Evolutionary conservation across 768 basidiomycete species (phyloP), one percentile per base, ranked within the genome.

Genomic region (Calvatia gigantea): DNA sequence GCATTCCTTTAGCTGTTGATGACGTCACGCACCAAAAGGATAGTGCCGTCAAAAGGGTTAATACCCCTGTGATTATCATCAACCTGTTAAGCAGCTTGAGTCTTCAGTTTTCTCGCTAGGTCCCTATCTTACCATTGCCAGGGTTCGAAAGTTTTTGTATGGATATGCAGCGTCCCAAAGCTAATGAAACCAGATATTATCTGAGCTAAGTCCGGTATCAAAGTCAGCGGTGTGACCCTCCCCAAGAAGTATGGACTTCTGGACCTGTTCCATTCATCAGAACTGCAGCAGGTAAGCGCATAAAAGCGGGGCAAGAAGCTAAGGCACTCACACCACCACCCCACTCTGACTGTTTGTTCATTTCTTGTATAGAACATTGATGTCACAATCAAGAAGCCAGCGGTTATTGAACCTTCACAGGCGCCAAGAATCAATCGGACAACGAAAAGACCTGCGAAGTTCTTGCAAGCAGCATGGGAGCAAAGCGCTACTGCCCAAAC

Each of bases 341-440:
- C 87, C 17, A 89, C 80, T 9, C 88, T 72, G 37, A 79, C 59
- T 0, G 85, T 89, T 62, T 87, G 85, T 60, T 90, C 88, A 6
- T 67, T 81, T 48, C 84, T 78, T 0, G 86, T 89, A 61, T 89
- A 89, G 62, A 89, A 90, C 87, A 89, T 89, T 27, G 84, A 81
- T 35, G 75, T 87, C 53, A 89, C 83, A 47, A 90, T 85, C 78
- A 90, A 69, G 67, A 91, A 88, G 0, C 87, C 89, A 1, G 89
- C 84, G 0, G 88, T 89, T 60, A 87, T 82, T 3, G 74, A 75
- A 14, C 77, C 87, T 67, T 91, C 89, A 63, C 87, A 90, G 70
- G 83, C 78, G 29, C 89, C 89, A 4, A 91, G 69, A 19, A 91
- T 71, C 12, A 89, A 60, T 14, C 88, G 78, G 21, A 83, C 82